Evolutionary conservation across 2,329 filamentous ascomycete species (phyloP), one percentile per base, ranked within the genome.

Genomic region (Penicillium sp.): DNA sequence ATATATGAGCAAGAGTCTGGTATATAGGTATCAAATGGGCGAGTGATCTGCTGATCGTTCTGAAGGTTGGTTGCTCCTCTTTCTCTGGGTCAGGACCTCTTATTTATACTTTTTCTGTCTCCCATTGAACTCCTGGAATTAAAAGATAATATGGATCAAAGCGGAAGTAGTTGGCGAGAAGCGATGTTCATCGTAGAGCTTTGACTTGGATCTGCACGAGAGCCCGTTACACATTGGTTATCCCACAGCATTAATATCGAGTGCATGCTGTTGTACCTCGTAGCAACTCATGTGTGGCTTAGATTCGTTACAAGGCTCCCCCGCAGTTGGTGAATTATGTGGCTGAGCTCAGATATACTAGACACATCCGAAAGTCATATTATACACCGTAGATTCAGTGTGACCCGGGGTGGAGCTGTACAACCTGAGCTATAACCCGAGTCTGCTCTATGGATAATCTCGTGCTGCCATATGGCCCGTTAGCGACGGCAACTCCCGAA

Each of bases 61-160:
- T 56, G 26, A 14, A 37, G n/a, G 10, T 50, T 49, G 14, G 26
- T 24, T 50, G 37, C 8, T 8, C 45, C 26, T 43, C 14, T 48
- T 21, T 37, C 14, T 10, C 19, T 42, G 19, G 7, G n/a, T 1
- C 9, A 16, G n/a, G 2, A 7, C 44, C 33, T 37, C 14, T 11
- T 55, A 55, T 50, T 50, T 55, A 55, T 55, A 50, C n/a, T 7
- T 37, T 45, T 39, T 27, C 14, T 6, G 16, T 22, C 21, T 45
- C 19, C 10, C 14, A 8, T 13, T n/a, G 14, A 29, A 37, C n/a
- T n/a, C 3, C 16, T 37, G 4, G 1, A 9, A 5, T 37, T 9
- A 6, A 10, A 8, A 7, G 3, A 11, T 37, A 2, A n/a, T 37
- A 3, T 16, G 16, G 16, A 37, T 16, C 6, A 10, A 37, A n/a